Evolutionary conservation across 2,329 filamentous ascomycete genomes (phyloP).

Genomic region (Penicillium sp.): DNA sequence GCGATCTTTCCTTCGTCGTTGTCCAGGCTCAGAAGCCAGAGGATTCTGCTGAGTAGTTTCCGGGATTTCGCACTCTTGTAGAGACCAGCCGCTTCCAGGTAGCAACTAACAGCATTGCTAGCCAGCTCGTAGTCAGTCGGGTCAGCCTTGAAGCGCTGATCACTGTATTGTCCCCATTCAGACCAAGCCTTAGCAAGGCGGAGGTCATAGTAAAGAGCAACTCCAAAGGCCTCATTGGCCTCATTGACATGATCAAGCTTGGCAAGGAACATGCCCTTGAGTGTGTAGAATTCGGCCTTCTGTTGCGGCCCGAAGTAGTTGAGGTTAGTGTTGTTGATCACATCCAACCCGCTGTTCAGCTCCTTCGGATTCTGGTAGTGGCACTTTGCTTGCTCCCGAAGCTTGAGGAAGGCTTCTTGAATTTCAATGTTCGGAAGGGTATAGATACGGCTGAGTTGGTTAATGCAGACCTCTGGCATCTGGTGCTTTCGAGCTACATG

Average conservation of each 20-base stretch:
- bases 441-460: conserved; percentile 94
- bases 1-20: conserved; percentile 81
- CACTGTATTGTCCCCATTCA: conserved; percentile 98
- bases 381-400: conserved; percentile 97
- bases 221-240: conserved; percentile 90
- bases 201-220: conserved; percentile 93
- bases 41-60: conserved; percentile 86
- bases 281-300: conserved; percentile 97
- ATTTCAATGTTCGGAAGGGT: conserved; percentile 99
- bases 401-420: conserved; percentile 95
- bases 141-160: conserved; percentile 91
- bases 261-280: conserved; percentile 99
- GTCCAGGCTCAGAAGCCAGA: conserved; percentile 94
- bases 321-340: conserved; percentile 99
- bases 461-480: conserved; percentile 95
- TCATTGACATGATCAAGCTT: conserved; percentile 89
- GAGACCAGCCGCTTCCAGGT: conserved; percentile 89
- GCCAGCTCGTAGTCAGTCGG: conserved; percentile 78
- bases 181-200: conserved; percentile 96
- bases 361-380: conserved; percentile 96
- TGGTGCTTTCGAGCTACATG: conserved; percentile 97
- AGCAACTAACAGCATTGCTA: conserved; percentile 90
- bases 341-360: conserved; percentile 87
- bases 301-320: conserved; percentile 96
- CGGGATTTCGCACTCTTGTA: conserved; percentile 97